Conservation (phyloP, 306 rosid species). For the Rosa lucieae region DNA sequence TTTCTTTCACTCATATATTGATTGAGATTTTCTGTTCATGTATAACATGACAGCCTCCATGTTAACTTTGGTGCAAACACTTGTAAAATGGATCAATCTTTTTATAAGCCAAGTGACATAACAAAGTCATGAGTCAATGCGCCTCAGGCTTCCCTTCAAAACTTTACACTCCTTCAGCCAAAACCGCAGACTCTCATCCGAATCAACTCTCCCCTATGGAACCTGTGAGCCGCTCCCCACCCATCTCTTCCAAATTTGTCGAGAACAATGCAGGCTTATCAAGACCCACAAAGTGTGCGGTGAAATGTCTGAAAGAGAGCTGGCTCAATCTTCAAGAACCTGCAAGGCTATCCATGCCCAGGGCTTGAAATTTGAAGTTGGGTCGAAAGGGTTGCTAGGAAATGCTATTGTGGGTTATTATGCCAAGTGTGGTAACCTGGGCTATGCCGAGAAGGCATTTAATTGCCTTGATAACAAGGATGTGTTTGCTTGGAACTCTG, state of each 20-base stretch:
- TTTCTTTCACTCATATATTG: not conserved
- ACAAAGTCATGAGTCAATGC: constrained; percentile 14
- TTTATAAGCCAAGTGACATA: not conserved
- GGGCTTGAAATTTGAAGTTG: constrained; percentile 41
- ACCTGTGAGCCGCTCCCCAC: not conserved
- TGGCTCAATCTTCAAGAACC: constrained; percentile 33
- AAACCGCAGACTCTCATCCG: constrained; percentile 3
- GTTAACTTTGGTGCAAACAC: not conserved
- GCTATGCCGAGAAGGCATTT: constrained; percentile 49
- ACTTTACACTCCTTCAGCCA: not conserved
- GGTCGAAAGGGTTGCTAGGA: constrained; percentile 47
- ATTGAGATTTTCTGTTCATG: not conserved
- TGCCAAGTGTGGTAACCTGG: constrained; percentile 51
- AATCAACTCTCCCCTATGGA: constrained; percentile 8
- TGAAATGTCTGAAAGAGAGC: constrained; percentile 33
- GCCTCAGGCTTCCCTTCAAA: constrained; percentile 1
- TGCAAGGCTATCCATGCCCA: constrained; percentile 47
- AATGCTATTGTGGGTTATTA: constrained; percentile 53
- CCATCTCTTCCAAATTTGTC: constrained; percentile 30
- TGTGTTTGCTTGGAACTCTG: constrained; percentile 63
- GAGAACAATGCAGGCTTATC: constrained; percentile 41
- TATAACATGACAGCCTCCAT: not conserved
- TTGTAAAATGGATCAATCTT: not conserved
- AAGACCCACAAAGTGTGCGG: constrained; percentile 37
- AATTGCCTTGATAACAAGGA: constrained; percentile 45